Base-by-base conservation (phyloP, 208 protist species). In the Trypanosoma platydactyli region DNA sequence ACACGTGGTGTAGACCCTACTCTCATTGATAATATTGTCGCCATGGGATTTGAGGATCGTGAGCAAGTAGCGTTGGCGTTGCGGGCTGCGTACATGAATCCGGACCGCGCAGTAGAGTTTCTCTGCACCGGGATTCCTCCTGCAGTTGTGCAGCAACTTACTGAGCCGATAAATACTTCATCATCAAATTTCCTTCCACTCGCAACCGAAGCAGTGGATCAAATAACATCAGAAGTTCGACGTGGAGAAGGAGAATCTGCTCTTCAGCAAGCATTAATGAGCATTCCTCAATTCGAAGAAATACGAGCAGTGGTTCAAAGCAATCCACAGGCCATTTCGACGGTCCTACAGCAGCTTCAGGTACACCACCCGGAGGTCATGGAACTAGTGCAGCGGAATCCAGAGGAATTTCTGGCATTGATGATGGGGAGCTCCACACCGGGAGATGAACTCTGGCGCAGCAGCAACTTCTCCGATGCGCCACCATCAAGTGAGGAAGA, bases 31-130 rank as follows among this genome's bases (percentile, higher is more conserved):
- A 75, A 73, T 18, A 73, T 95, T 49, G 83, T 86, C 24, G 68
- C 85, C 27, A 95, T 95, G 90, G 90, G 90, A 33, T 95, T 95
- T 71, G 80, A 89, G 30, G 87, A 95, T 55, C 86, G 90, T 40
- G 61, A 54, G 22, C 75, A 86, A 65, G 81, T 95, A 5, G 79
- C 85, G 15, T 72, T 88, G 24, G 90, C 90, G 38, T 67, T 95
- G 38, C 82, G 85, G 27, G 87, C 90, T 20, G 90, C 90, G 33
- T 94, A 81, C 69, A 88, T 94, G 83, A 94, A 95, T 65, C 71
- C 80, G 33, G 85, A 95, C 41, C 85, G 90, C 41, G 90, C 90
- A 7, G 88, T 95, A 22, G 87, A 94, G 74, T 95, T 92, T 76
- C 82, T 95, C 16, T 89, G 73, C 71, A 82, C 80, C 30, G 87